Percentiles rank a stretch among this genome's conserved stretches.
Conservation (phyloP, 2,329 filamentous ascomycete species). For the Claviceps fusiformis region DNA sequence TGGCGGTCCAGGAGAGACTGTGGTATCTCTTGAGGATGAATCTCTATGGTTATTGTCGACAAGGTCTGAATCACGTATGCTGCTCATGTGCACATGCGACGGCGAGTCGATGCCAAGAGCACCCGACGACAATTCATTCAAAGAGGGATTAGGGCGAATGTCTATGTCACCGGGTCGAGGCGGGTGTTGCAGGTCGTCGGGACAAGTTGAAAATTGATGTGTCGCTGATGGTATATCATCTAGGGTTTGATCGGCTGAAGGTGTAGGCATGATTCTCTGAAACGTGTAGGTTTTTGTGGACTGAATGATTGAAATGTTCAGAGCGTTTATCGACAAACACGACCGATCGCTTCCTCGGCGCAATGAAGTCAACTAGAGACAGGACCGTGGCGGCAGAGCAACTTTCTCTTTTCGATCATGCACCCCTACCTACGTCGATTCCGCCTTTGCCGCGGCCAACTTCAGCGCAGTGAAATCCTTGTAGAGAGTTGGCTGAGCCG, state of each 20-base stretch:
- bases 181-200: constrained; percentile 24
- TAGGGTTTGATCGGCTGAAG: constrained; percentile 28
- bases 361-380: background rate
- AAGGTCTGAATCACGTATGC: background rate
- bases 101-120: constrained; percentile 7
- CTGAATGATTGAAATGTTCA: background rate
- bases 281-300: background rate
- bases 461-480: background rate
- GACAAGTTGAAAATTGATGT: constrained; percentile 28
- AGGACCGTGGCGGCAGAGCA: background rate
- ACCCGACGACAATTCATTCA: constrained; percentile 12
- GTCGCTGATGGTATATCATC: constrained; percentile 22
- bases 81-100: background rate
- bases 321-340: background rate
- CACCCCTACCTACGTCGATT: background rate
- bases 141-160: constrained; percentile 10
- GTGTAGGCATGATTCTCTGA: constrained; percentile 28
- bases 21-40: constrained; percentile 25
- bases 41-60: constrained; percentile 14
- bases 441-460: background rate
- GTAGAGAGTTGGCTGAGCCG: background rate
- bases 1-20: constrained; percentile 29
- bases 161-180: constrained; percentile 12
- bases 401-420: background rate
- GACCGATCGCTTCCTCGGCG: background rate